Conservation (phyloP, 495 filamentous ascomycete genomes). For the Penicillium salamii region DNA sequence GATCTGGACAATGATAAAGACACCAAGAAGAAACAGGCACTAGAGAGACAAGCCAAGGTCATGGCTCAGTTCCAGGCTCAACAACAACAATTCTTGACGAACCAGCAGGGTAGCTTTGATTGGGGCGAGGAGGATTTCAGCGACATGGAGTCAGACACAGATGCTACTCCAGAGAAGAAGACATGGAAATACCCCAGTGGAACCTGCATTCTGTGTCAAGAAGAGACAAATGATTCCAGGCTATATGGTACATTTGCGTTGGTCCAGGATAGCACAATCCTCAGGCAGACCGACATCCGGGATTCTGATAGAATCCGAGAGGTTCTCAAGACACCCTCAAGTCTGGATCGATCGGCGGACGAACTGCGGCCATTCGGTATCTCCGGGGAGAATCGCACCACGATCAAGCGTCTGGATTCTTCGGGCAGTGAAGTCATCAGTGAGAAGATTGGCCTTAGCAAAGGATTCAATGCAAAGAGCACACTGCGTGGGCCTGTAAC, state of each 20-base stretch:
- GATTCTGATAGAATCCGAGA: constrained; percentile 85
- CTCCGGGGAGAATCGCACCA: constrained; percentile 76
- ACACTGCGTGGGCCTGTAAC: constrained; percentile 76
- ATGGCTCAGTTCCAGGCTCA: constrained; percentile 98
- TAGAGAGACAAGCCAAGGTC: constrained; percentile 83
- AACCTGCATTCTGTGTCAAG: constrained; percentile 94
- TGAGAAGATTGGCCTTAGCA: constrained; percentile 80
- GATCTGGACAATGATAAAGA: constrained; percentile 70
- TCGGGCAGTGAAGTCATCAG: constrained; percentile 65
- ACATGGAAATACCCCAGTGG: constrained; percentile 92
- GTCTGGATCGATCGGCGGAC: constrained; percentile 80
- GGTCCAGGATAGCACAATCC: constrained; percentile 80
- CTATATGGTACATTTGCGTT: constrained; percentile 91
- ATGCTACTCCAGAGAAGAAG: constrained; percentile 58
- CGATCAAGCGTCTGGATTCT: constrained; percentile 70
- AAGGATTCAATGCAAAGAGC: constrained; percentile 73
- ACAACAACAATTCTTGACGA: constrained; percentile 90
- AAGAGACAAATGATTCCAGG: constrained; percentile 84
- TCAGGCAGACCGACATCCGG: constrained; percentile 78
- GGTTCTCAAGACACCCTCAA: constrained; percentile 70
- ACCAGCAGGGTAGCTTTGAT: constrained; percentile 76
- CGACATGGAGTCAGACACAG: constrained; percentile 58
- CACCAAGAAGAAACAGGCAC: constrained; percentile 81
- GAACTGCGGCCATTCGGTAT: constrained; percentile 83
- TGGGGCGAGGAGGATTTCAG: constrained; percentile 81